Evolutionary conservation across 2,329 filamentous ascomycete species (phyloP), one percentile per base, ranked within the genome.

Genomic region (Pseudonectria foliicola): DNA sequence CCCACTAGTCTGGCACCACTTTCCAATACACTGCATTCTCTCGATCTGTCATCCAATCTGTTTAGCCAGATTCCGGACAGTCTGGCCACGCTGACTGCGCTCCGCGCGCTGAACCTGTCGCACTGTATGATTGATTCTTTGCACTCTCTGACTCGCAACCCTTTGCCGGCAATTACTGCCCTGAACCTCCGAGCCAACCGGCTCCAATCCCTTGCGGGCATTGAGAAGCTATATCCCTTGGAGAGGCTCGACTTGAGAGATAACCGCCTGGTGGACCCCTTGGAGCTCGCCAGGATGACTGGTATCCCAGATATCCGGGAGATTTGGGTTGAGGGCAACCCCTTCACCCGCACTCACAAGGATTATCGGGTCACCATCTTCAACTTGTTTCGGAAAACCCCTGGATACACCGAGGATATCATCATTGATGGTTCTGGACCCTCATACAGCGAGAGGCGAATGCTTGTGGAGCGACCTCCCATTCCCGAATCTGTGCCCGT

Each of bases 101-200:
- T 98, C n/a, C 80, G 89, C 45, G 89, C 92, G 15, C 67, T 98
- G 35, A 96, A 98, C 53, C 71, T 98, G 16, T 94, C 90, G 4
- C 85, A 94, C 53, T 96, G 90, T 70, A 95, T 96, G 89, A 96
- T 98, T 44, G 85, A 90, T 49, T 92, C 88, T 12, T 70, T 98
- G 37, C 85, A 93, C 52, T 95, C 90, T 2, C 69, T 98, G 27
- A 80, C 80, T 3, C 80, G 84, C 44, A 92, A 83, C 52, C 87
- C 92, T 10, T 71, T 98, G 5, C 90, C 92, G 18, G 90, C 92
- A 13, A 95, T 98, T 43, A 93, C 85, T 2, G 89, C 89, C 2
- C 69, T 98, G 38, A 96, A 96, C 53, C 74, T 98, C 36, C 81
- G 90, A 38, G 85, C 79, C 32, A 98, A 98, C 58, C 80, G 89